Evolutionary conservation across 768 basidiomycete genomes (phyloP), one percentile per base, ranked within the genome.

Genomic region (Hygrocybe punicea): DNA sequence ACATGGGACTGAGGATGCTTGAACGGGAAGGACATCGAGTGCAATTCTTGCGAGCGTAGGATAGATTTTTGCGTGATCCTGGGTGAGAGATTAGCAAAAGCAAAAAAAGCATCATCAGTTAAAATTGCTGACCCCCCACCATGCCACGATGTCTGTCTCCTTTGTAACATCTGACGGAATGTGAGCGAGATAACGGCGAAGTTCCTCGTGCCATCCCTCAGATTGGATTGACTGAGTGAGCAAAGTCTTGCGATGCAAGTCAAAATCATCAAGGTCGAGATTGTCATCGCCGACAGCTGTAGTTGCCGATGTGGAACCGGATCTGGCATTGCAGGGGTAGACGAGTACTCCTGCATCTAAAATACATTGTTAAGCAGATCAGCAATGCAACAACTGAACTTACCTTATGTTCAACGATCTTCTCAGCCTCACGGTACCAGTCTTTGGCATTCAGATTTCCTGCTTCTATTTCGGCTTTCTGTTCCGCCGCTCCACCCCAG

Each of bases 401-500:
- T n/a, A n/a, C n/a, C 16, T 29, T 16, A 48, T 13, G 21, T 6
- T 53, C 50, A n/a, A n/a, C n/a, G n/a, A n/a, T n/a, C n/a, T n/a
- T n/a, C n/a, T n/a, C n/a, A n/a, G n/a, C n/a, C n/a, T 9, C 39
- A 66, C 65, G 11, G n/a, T 58, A 56, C 64, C 60, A 65, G 42
- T 65, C 52, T 33, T 60, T 61, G 3, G 63, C 59, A 37, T 58
- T 2, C 2, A 9, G 16, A 34, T 66, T 61, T 4, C 65, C 63
- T 21, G 39, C 56, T 0, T 21, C 53, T 19, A 50, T 50, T 40
- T 64, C 60, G 1, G 36, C 52, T 11, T 7, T 45, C 24, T 71
- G 68, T 37, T 72, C 71, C 2, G 63, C 49, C 0, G 55, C 51
- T 3, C 71, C 62, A 6, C 71, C 69, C 71, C 71, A 72, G 3